Evolutionary conservation across 495 filamentous ascomycete species (phyloP), one percentile per base, ranked within the genome.

Genomic region (Lepraria neglecta): DNA sequence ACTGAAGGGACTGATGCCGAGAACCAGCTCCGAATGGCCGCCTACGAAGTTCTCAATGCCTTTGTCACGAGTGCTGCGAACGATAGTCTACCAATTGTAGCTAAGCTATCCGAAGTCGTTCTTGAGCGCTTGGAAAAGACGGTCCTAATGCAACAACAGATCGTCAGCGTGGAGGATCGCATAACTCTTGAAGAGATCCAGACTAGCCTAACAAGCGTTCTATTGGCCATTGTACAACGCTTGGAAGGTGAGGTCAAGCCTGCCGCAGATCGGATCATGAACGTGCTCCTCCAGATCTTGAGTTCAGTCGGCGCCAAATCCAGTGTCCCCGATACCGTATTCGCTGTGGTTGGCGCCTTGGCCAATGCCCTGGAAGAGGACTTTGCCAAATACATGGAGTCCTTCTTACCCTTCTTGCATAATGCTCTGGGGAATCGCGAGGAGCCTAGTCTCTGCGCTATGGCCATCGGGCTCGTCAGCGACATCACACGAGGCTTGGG

Each of bases 141-240:
- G 0, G 78, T 97, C 56, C 84, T 86, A n/a, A 84, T 97, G 76
- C 91, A 95, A 69, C 78, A 83, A 63, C 95, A 98, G 75, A 90
- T 97, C 59, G 92, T 97, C 59, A 96, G 90, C 73, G 87, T 96
- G 14, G 94, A 98, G 75, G 94, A 98, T 74, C 88, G 86, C 67
- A 88, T 96, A 51, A 92, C 87, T 3, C 78, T 98, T 40, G 92
- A 97, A 71, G 94, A 98, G 70, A 96, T 98, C 82, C 92, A 97
- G 77, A 96, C 91, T 7, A 96, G 92, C 73, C 80, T 98, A 67
- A 86, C 83, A 70, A 95, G 88, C 58, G 94, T 97, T 11, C 74
- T 97, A 40, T 82, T 96, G 31, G 86, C 91, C 46, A 95, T 97
- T 67, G 86, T 96, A 48, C 87, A 94, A 75, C 87, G 94, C 46